A percentile compares a stretch with the other conserved stretches of the same genome.
Evolutionary conservation across 257 asterid species (phyloP).

Genomic region (Nicotiana paniculata): DNA sequence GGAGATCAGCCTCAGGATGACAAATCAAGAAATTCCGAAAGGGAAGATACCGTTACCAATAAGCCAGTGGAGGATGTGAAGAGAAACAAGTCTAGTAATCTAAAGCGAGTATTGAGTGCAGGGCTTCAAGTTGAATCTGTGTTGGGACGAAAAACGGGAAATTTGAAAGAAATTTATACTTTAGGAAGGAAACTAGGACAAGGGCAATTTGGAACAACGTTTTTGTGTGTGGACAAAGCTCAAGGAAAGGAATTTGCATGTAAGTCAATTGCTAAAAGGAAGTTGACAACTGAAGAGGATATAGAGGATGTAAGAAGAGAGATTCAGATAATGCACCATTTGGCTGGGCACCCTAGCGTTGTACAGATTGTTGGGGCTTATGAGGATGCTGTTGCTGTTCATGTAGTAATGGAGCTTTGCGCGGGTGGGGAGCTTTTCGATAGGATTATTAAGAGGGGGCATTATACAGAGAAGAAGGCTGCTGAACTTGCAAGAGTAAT

Average conservation of each 20-base stretch:
- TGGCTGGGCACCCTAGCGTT: slow-evolving; percentile 62
- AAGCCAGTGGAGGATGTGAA: slow-evolving; percentile 14
- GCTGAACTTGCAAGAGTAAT: slow-evolving; percentile 79
- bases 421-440: slow-evolving; percentile 87
- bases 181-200: slow-evolving; percentile 71
- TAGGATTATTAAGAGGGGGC: slow-evolving; percentile 72
- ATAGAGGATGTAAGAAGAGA: slow-evolving; percentile 88
- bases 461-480: slow-evolving; percentile 75
- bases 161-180: slow-evolving; percentile 52
- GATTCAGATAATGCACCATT: slow-evolving; percentile 83
- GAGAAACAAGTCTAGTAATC: slow-evolving; percentile 25
- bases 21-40: slow-evolving; percentile 14
- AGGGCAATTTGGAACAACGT: slow-evolving; percentile 90
- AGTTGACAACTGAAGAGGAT: slow-evolving; percentile 54
- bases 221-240: slow-evolving; percentile 45
- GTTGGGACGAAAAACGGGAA: slow-evolving; percentile 58
- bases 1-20: slow-evolving; percentile 9
- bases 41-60: not conserved
- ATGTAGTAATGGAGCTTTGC: slow-evolving; percentile 83
- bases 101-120: slow-evolving; percentile 49
- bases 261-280: slow-evolving; percentile 73
- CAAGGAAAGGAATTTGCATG: slow-evolving; percentile 65
- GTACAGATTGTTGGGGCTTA: slow-evolving; percentile 67
- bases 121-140: slow-evolving; percentile 72
- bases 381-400: slow-evolving; percentile 77